phyloP scores from a whole-genome alignment of 305 asterid species.

The Fraxinus sp. region DNA sequence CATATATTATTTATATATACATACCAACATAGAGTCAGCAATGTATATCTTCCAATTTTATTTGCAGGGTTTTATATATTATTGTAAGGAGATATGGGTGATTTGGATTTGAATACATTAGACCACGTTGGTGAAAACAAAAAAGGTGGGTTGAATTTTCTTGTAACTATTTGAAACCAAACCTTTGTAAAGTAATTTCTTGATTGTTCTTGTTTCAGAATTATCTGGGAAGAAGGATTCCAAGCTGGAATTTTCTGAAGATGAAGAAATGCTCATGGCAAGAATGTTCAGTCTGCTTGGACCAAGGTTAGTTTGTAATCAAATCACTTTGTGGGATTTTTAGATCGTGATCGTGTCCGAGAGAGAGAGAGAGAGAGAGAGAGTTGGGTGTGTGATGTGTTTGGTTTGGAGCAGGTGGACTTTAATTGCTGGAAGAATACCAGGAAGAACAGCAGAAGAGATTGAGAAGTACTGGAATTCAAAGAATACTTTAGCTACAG shows the following conservation, averaged over 20 bases:
- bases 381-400: neutral
- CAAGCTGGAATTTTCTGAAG: conserved; percentile 29
- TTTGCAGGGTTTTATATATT: neutral
- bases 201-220: neutral
- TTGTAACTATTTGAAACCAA: neutral
- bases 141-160: neutral
- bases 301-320: conserved; percentile 22
- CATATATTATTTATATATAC: neutral
- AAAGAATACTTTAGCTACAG: neutral
- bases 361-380: neutral
- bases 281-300: conserved; percentile 36
- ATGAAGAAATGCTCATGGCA: conserved; percentile 31
- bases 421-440: conserved; percentile 36
- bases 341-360: neutral
- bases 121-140: neutral
- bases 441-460: conserved; percentile 35
- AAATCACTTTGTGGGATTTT: neutral
- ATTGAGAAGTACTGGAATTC: conserved; percentile 22
- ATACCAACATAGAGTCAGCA: neutral
- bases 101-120: neutral
- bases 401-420: conserved; percentile 25
- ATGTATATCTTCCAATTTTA: neutral
- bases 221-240: conserved; percentile 12
- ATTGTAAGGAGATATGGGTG: neutral
- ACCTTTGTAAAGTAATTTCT: neutral